These are phyloP conservation scores for Exophiala viscosa DNA, from an alignment of 2,329 filamentous ascomycete species.

Conservation along the genomic window DNA sequence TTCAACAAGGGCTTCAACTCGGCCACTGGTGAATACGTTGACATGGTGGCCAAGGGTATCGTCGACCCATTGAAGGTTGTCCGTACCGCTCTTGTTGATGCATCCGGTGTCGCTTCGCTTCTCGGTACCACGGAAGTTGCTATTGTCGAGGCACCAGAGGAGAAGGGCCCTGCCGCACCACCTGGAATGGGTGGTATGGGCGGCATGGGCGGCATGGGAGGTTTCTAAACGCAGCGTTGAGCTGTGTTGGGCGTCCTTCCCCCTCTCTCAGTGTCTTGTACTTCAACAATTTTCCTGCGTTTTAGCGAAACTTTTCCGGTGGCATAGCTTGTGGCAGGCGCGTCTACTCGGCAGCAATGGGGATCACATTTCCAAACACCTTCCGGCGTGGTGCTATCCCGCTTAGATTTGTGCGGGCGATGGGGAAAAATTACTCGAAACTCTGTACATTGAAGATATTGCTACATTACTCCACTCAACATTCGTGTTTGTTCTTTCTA, in stretches of 20 bases:
- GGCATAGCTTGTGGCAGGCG: slow-evolving; percentile 1
- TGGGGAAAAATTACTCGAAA: not conserved
- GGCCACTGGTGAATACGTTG: slow-evolving; percentile 94
- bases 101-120: slow-evolving; percentile 91
- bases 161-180: slow-evolving; percentile 68
- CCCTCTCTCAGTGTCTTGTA: not conserved
- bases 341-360: too few relatives aligned
- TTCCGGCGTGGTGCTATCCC: too few relatives aligned
- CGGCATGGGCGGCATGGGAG: slow-evolving; percentile 34
- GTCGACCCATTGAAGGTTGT: slow-evolving; percentile 99
- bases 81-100: slow-evolving; percentile 89
- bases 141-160: slow-evolving; percentile 92
- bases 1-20: slow-evolving; percentile 99
- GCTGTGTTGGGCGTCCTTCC: not conserved
- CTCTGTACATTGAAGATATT: slow-evolving; percentile 13
- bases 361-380: too few relatives aligned
- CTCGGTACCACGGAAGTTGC: slow-evolving; percentile 97
- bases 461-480: slow-evolving; percentile 23
- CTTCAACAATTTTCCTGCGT: slow-evolving; percentile 21
- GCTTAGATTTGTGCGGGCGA: too few relatives aligned
- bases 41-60: slow-evolving; percentile 97
- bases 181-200: slow-evolving; percentile 58
- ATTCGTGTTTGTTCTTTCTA: slow-evolving; percentile 9
- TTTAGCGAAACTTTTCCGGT: slow-evolving; percentile 21
- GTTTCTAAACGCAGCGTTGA: slow-evolving; percentile 15